Percentiles rank a stretch among this genome's conserved stretches.
These are phyloP conservation scores for Elsinoe necatrix DNA, from an alignment of 2,329 filamentous ascomycete genomes.

Conservation along the genomic window DNA sequence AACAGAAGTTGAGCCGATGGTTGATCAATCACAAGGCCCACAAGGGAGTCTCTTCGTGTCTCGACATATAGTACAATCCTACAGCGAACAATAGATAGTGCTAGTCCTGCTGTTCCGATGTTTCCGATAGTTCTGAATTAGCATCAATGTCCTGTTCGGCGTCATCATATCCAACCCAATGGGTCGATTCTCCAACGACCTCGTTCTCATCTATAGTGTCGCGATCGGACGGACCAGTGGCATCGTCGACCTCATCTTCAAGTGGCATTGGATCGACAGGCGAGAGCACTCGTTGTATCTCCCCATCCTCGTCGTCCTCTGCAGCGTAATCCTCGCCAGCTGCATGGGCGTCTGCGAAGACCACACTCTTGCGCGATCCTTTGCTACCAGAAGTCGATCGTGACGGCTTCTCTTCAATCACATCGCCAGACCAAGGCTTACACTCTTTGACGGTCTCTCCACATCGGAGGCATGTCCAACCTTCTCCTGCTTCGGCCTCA, in stretches of 20 bases:
- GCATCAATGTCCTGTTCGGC: constrained; percentile 15
- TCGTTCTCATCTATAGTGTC: constrained; percentile 12
- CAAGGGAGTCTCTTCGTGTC: too few relatives aligned
- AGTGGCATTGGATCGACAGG: constrained; percentile 26
- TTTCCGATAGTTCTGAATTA: constrained; percentile 11
- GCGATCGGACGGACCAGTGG: constrained; percentile 16
- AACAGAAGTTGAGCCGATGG: too few relatives aligned
- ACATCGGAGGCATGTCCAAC: constrained; percentile 85
- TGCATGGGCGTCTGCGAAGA: constrained; percentile 23
- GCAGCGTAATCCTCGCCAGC: constrained; percentile 22
- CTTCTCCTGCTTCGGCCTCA: constrained; percentile 87
- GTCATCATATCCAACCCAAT: constrained; percentile 23
- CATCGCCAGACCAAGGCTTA: constrained; percentile 84
- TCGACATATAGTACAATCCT: too few relatives aligned
- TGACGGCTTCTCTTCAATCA: constrained; percentile 44
- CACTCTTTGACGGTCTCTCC: constrained; percentile 77
- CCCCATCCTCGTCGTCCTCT: constrained; percentile 20
- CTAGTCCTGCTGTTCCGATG: not conserved
- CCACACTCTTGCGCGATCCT: constrained; percentile 25
- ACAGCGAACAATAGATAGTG: not conserved
- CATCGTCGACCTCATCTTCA: constrained; percentile 23
- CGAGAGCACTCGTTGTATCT: constrained; percentile 19
- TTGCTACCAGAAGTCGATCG: constrained; percentile 18
- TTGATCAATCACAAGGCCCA: too few relatives aligned
- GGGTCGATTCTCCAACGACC: constrained; percentile 5